Evolutionary conservation across 2,329 filamentous ascomycete species (phyloP).

Genomic region (Apiospora malaysiana): DNA sequence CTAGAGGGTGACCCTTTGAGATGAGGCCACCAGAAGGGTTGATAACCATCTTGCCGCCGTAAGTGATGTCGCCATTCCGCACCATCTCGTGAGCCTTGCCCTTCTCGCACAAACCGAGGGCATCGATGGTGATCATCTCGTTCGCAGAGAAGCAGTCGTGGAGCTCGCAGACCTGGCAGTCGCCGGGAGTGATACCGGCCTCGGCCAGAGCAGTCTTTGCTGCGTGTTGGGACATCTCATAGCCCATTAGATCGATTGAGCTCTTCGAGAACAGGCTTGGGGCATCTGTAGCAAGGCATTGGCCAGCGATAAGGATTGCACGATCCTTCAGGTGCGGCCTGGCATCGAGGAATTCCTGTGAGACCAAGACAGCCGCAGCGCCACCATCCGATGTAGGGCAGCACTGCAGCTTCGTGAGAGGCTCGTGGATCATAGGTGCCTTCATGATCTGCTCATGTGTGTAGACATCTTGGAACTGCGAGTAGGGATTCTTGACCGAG

Average conservation of each 20-base stretch:
- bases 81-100: constrained; percentile 95
- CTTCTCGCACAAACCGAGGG: constrained; percentile 75
- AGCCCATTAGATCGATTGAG: constrained; percentile 88
- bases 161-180: constrained; percentile 86
- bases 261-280: constrained; percentile 78
- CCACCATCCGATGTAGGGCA: constrained; percentile 95
- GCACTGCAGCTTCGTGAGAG: constrained; percentile 97
- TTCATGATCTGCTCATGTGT: constrained; percentile 81
- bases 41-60: constrained; percentile 81
- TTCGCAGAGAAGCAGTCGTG: constrained; percentile 98
- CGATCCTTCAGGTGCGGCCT: constrained; percentile 81
- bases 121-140: constrained; percentile 90
- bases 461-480: constrained; percentile 96
- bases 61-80: constrained; percentile 85
- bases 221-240: constrained; percentile 80
- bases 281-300: constrained; percentile 84
- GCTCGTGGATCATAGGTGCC: constrained; percentile 79
- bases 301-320: constrained; percentile 88
- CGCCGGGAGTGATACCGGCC: constrained; percentile 69
- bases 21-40: constrained; percentile 96
- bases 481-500: constrained; percentile 91
- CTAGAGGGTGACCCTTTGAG: constrained; percentile 93
- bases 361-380: constrained; percentile 87
- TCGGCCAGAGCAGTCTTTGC: constrained; percentile 73
- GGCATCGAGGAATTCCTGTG: constrained; percentile 84